A percentile compares a stretch with the other conserved stretches of the same genome.
phyloP scores from a whole-genome alignment of 345 rosid species.

The Pseudoturritis turrita region DNA sequence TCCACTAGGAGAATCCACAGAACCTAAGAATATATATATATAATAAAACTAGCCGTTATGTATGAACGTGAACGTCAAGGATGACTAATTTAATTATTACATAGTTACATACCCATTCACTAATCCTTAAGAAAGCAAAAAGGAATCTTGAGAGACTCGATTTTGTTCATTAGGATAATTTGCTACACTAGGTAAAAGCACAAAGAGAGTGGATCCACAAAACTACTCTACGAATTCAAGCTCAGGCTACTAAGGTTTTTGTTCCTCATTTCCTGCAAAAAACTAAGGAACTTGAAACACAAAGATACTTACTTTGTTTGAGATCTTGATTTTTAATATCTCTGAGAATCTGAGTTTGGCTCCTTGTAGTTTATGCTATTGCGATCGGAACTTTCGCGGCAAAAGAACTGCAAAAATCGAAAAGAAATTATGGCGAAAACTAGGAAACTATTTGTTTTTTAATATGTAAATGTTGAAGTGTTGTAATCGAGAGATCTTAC shows the following conservation, averaged over 20 bases:
- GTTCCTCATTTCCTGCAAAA: conserved; percentile 7
- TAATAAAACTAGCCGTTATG: conserved; percentile 24
- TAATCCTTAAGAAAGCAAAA: conserved; percentile 1
- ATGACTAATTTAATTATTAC: conserved; percentile 15
- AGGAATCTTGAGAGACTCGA: conserved; percentile 5
- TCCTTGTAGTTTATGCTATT: conserved; percentile 4
- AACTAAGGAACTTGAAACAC: conserved; percentile 8
- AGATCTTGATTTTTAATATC: neutral
- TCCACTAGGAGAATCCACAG: conserved; percentile 18
- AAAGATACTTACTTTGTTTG: neutral
- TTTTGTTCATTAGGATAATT: neutral
- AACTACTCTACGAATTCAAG: neutral
- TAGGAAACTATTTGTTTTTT: neutral
- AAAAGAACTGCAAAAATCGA: conserved; percentile 20
- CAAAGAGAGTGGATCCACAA: conserved; percentile 12
- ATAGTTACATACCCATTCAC: conserved; percentile 9
- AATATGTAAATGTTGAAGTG: neutral
- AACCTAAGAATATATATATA: too few species aligned
- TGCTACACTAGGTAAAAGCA: conserved; percentile 5
- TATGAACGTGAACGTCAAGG: conserved; percentile 11
- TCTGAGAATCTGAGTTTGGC: neutral
- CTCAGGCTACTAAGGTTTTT: conserved; percentile 4
- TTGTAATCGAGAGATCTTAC: conserved; percentile 36
- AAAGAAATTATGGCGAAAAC: neutral
- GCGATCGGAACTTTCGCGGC: conserved; percentile 18